Base-by-base conservation (phyloP, 2,329 filamentous ascomycete species). In the Fusarium sp. region DNA sequence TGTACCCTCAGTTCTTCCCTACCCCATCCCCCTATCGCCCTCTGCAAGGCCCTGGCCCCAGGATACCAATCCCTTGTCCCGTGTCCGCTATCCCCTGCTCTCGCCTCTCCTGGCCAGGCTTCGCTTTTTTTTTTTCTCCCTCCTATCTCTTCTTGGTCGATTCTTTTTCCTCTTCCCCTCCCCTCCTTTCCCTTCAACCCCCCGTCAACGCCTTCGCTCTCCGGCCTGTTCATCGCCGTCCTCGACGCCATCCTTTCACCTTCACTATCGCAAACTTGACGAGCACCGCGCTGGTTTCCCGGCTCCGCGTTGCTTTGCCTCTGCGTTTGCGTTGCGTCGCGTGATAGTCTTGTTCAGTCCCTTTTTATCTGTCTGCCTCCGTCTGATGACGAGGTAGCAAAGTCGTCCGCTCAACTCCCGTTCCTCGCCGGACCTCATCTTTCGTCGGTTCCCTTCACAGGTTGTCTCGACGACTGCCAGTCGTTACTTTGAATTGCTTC, bases 401-500 rank as follows among this genome's bases (percentile, higher is more conserved):
- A 56, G 48, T 64, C 36, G 52, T 41, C 62, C 62, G 37, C 68
- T 54, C 48, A 63, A 58, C 50, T 70, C 47, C 56, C 63, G 58
- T 65, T 73, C 62, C 63, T 68, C 55, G 51, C 62, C 64, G 65
- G 65, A 70, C 41, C 66, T 54, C 54, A 69, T 72, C 73, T 75
- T 75, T 75, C 73, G 73, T 75, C 73, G 73, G 64, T 69, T 66
- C 65, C 62, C 65, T 72, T 66, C 55, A 13, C 28, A 64, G 73
- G 70, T 70, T 67, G 71, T 73, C 60, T 75, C 73, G 73, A 70
- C 73, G 73, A 74, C 70, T 75, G 71, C 71, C 73, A 75, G 73
- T 75, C 73, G 73, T 74, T 75, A 74, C 73, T 74, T 73, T 62
- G 55, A 71, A 71, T 67, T 74, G 59, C 68, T 73, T 64, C 52